Base-by-base conservation (phyloP, 352 stramenopile genomes). In the Pythium sp. region DNA sequence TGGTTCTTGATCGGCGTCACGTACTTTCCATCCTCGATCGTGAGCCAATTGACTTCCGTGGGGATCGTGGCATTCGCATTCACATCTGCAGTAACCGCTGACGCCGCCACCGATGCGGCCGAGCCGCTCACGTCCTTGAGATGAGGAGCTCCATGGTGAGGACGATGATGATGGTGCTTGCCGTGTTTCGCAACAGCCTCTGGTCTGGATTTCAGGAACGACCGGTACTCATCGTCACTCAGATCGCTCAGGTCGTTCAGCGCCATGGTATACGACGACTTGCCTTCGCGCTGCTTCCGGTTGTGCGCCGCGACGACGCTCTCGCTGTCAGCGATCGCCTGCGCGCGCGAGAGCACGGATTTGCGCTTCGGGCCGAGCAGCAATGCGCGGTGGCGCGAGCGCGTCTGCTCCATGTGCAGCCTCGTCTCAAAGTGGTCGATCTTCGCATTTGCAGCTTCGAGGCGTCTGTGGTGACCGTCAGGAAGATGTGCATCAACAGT, bases 1-100 rank as follows among this genome's bases (percentile, higher is more conserved):
- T 98, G 93, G 68, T 98, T 97, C 79, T 98, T 98, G 43, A 98
- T 85, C 7, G 92, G 84, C 36, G 90, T 97, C 83, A 93, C 60
- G 69, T 91, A 96, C 71, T 92, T 93, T 43, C 88, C 88, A 59
- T 71, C 64, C 5, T 90, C 78, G 38, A 89, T 77, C 7, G 81
- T 85, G 18, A 80, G 80, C 89, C 89, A 96, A 66, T 92, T 85
- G 57, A 91, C 46, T 47, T 70, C 76, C n/a, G 64, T 73, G 9
- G 82, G 82, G 14, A 87, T 77, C 32, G 65, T 62, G 0, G 22
- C 34, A 18, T 65, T 73, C n/a, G 70, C 63, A 38, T 69, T 71
- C 20, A 71, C 51, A 18, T 46, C 38, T 46, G 3, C 5, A 3
- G 38, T 14, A 46, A 73, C 70, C 14, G 67, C 32, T 0, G 1